Conservation (phyloP, 164 flowering plant species). For the Tetracentron sinense region DNA sequence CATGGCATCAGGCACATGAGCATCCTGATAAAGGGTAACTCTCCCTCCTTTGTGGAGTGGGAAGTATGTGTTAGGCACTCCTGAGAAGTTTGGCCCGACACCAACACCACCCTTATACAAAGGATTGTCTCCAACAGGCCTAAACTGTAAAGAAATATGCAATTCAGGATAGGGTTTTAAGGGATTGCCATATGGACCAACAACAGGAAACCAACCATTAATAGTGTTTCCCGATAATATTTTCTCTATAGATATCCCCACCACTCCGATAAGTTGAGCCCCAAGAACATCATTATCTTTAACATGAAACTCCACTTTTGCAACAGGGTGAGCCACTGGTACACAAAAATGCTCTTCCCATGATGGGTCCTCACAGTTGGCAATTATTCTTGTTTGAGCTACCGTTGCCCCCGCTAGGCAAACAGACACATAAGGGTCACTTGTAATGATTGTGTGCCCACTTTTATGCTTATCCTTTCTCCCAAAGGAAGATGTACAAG, state of each 20-base stretch:
- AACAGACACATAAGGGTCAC: conserved; percentile 77
- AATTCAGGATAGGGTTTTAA: conserved; percentile 47
- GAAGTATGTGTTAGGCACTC: conserved; percentile 61
- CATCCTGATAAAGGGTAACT: conserved; percentile 74
- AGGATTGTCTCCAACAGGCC: conserved; percentile 45
- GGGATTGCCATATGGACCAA: conserved; percentile 32
- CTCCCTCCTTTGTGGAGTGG: conserved; percentile 60
- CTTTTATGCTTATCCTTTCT: conserved; percentile 12
- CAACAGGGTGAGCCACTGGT: conserved; percentile 63
- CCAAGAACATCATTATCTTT: conserved; percentile 82
- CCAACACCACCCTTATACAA: conserved; percentile 49
- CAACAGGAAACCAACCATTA: conserved; percentile 59
- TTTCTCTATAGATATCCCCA: conserved; percentile 42
- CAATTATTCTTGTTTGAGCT: conserved; percentile 61
- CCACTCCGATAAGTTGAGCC: conserved; percentile 64
- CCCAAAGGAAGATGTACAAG: conserved; percentile 29
- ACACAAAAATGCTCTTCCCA: conserved; percentile 68
- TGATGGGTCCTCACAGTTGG: conserved; percentile 57
- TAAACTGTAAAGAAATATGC: conserved; percentile 47
- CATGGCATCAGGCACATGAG: conserved; percentile 47
- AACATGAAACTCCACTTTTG: conserved; percentile 57
- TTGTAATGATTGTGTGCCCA: conserved; percentile 47
- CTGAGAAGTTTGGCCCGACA: conserved; percentile 40
- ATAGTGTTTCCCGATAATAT: conserved; percentile 40
- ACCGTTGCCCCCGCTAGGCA: conserved; percentile 70